Conservation (phyloP, 148 eudicot genomes). For the Rhododendron molle region DNA sequence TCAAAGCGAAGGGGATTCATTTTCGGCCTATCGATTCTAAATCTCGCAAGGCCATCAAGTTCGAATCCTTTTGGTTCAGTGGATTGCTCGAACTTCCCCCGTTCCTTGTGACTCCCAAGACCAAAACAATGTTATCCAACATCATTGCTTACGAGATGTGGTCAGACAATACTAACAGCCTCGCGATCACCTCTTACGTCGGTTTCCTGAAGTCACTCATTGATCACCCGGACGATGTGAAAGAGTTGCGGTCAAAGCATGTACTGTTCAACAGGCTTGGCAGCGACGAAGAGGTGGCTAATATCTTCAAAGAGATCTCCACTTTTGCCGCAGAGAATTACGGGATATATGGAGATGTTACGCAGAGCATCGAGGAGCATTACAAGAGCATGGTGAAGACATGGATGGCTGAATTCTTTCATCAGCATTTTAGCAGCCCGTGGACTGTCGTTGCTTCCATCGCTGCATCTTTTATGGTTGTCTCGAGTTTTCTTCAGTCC, state of each 20-base stretch:
- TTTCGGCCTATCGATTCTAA: neutral
- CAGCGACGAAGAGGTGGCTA: neutral
- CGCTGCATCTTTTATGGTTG: neutral
- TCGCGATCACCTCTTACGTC: neutral
- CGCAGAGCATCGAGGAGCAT: neutral
- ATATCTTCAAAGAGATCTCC: neutral
- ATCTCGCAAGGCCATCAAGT: neutral
- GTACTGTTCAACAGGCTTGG: neutral
- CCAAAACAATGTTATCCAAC: neutral
- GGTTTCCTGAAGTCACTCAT: neutral
- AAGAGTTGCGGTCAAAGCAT: neutral
- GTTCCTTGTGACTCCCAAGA: neutral
- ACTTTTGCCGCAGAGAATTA: neutral
- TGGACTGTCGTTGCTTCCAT: conserved; percentile 2
- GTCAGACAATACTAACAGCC: neutral
- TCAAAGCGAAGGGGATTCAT: neutral
- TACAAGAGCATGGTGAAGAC: neutral
- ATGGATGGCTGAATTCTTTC: neutral
- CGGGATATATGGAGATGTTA: neutral
- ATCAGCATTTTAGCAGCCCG: neutral
- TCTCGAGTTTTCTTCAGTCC: neutral
- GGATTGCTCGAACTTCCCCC: conserved; percentile 3
- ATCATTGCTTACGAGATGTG: neutral
- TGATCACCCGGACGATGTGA: neutral
- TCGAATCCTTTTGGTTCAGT: neutral